Base-by-base conservation (phyloP, 2,329 filamentous ascomycete genomes). In the Beauveria pseudobassiana region DNA sequence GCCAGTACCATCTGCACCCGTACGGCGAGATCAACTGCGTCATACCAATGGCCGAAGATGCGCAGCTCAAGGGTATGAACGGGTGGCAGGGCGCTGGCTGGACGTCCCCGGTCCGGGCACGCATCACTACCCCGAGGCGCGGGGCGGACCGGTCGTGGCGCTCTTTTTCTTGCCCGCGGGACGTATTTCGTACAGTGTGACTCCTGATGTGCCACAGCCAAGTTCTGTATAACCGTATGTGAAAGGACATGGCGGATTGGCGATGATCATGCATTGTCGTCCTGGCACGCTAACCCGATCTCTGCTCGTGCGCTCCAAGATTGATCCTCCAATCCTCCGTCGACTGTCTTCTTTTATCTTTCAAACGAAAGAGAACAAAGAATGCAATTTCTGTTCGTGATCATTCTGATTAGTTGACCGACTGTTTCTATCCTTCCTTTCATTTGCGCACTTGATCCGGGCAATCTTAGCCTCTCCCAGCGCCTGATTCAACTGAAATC, bases 21-120 rank as follows among this genome's bases (percentile, higher is more conserved):
- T 83, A 82, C 58, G 80, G 80, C 6, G 80, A 83, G 71, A 82
- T 82, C 67, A 83, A 83, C 65, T 82, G 80, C 64, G 79, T 83
- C 1, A 71, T 82, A 7, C 78, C 78, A 66, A 71, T 84, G 14
- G 80, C 82, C 62, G 63, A 74, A 5, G 70, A 65, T 4, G 79
- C 81, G 2, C 77, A 84, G 71, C 66, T 85, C 55, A 81, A 76
- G 70, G 82, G 82, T 6, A 80, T 84, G 80, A 75, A 77, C 59
- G 80, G 80, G 1, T 84, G 82, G 82, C 78, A 80, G 66, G 80
- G 79, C 0, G 77, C 78, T 0, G 82, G 82, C 0, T 85, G 82
- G 81, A 84, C 82, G 24, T 76, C 74, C 50, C 80, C 0, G 81
- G 78, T 0, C 76, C 81, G 0, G 82, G 82, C 0, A 83, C 82